phyloP scores from a whole-genome alignment of 2,329 filamentous ascomycete genomes.

The Myriosclerotinia scirpicola region DNA sequence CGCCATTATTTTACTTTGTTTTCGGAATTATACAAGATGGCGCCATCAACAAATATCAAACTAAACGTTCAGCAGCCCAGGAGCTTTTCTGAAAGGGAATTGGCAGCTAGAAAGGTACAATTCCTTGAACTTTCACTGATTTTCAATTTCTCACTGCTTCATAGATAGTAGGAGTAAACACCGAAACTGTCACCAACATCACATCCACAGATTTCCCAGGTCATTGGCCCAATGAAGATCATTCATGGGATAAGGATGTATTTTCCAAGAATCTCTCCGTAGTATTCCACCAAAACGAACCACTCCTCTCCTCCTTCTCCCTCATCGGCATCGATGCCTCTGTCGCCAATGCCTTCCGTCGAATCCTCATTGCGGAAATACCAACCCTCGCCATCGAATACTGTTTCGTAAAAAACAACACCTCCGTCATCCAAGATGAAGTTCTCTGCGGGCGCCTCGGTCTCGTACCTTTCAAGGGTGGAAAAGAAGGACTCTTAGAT shows the following conservation, averaged over 20 bases:
- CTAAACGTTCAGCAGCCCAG: constrained; percentile 1
- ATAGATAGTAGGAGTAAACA: constrained; percentile 81
- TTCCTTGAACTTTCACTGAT: not conserved
- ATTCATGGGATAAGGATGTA: constrained; percentile 71
- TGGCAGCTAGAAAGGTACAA: constrained; percentile 59
- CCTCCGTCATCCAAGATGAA: constrained; percentile 96
- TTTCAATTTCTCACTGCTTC: constrained; percentile 22
- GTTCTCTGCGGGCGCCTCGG: constrained; percentile 88
- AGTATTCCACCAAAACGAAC: constrained; percentile 80
- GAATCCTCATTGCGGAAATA: constrained; percentile 92
- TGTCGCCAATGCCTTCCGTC: constrained; percentile 94
- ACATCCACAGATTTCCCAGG: constrained; percentile 89
- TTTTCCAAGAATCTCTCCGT: constrained; percentile 72
- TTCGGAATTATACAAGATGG: constrained; percentile 8
- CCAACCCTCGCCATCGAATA: constrained; percentile 92
- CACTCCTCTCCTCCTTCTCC: constrained; percentile 80
- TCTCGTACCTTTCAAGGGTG: constrained; percentile 83
- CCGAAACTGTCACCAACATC: constrained; percentile 87
- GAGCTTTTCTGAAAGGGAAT: constrained; percentile 49
- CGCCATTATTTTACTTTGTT: constrained; percentile 35
- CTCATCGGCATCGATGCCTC: constrained; percentile 89
- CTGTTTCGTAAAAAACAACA: constrained; percentile 94
- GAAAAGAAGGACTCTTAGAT: constrained; percentile 69
- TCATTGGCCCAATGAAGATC: constrained; percentile 85
- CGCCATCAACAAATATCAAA: constrained; percentile 31